phyloP scores from a whole-genome alignment of 371 early-diverging fungal species.

The Mycotypha africana region DNA sequence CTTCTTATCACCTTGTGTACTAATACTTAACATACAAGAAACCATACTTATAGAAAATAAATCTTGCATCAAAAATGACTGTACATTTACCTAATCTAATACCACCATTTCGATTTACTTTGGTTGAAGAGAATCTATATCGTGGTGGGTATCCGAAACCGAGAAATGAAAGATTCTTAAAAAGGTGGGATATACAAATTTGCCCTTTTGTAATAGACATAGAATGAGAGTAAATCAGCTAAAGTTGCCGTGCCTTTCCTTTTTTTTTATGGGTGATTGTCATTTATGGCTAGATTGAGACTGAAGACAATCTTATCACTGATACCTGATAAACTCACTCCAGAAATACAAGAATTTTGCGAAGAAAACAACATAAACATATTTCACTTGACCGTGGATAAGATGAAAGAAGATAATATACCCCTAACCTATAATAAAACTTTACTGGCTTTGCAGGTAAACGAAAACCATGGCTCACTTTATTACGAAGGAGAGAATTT shows the following conservation, averaged over 20 bases:
- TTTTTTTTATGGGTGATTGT: too few relatives aligned
- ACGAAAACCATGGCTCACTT: too few relatives aligned
- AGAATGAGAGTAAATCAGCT: too few relatives aligned
- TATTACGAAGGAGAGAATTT: too few relatives aligned
- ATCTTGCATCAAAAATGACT: conserved; percentile 5
- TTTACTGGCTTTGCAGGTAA: conserved; percentile 67
- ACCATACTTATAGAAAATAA: too few relatives aligned
- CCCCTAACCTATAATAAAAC: conserved; percentile 78
- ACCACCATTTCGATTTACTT: conserved; percentile 82
- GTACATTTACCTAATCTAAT: conserved; percentile 52
- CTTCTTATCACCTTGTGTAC: too few relatives aligned
- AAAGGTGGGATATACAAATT: conserved; percentile 39
- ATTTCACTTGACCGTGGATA: conserved; percentile 72
- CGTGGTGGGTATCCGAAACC: conserved; percentile 85
- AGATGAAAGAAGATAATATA: conserved; percentile 82
- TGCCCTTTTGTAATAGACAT: not conserved
- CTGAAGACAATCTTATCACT: conserved; percentile 82
- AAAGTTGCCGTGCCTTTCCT: too few relatives aligned
- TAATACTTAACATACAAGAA: too few relatives aligned
- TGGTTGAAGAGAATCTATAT: conserved; percentile 75
- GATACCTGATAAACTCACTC: conserved; percentile 70
- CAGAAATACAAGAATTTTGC: conserved; percentile 63
- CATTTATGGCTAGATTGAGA: conserved; percentile 45
- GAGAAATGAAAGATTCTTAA: conserved; percentile 80
- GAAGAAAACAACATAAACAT: conserved; percentile 56